Evolutionary conservation across 306 rosid species (phyloP), one percentile per base, ranked within the genome.

Genomic region (Lathyrus sativus): DNA sequence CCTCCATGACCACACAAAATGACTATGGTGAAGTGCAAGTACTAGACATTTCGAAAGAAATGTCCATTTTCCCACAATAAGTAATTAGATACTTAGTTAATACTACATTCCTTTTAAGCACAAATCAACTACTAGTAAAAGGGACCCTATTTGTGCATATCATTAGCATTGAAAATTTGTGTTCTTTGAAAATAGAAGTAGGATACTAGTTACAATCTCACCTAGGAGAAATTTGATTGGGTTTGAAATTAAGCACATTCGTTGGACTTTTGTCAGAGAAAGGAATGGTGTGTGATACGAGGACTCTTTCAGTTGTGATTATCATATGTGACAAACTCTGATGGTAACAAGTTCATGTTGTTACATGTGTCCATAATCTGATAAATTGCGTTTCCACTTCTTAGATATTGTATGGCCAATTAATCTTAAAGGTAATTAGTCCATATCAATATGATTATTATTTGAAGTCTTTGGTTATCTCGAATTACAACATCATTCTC

Each of bases 1-100:
- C 88, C 75, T 63, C 38, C 65, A 50, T 71, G 26, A 12, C 80
- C 78, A 46, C 3, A 61, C 38, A 71, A 73, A 69, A 58, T 64
- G 44, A 73, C 68, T 68, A 74, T 62, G 53, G 7, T 59, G 42
- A 62, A 68, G 18, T 39, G 39, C 8, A 35, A 35, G 46, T 11
- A 35, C 35, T 15, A 28, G 51, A 62, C 55, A 67, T 39, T 38
- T 22, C 3, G 14, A 53, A 53, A 43, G 44, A 72, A 54, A 14
- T 70, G 46, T 58, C n/a, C 50, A 58, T 24, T 33, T 69, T 66
- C 54, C 68, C 17, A 1, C 5, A 46, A 44, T 6, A 48, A 22
- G 76, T 24, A 63, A 57, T 55, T 18, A 49, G 51, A 9, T 39
- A 26, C 64, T 41, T 19, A 54, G 42, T 74, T 39, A 67, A 37